Conservation (phyloP, 2,329 filamentous ascomycete species). For the Albophoma yamanashiensis region DNA sequence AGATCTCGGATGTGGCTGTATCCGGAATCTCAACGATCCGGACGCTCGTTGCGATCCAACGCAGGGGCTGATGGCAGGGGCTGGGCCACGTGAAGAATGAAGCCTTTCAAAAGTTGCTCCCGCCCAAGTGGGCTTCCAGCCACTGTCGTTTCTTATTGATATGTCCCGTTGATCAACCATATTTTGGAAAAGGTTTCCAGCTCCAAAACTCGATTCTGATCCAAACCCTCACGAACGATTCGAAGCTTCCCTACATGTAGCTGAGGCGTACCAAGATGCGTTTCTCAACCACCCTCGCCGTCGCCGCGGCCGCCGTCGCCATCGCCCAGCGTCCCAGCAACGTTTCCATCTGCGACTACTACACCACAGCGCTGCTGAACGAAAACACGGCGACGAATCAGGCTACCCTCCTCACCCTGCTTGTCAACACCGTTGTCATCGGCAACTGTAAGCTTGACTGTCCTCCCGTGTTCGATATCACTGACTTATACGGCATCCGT, state of each 20-base stretch:
- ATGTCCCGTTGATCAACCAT: not conserved
- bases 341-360: slow-evolving; percentile 51
- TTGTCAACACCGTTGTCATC: slow-evolving; percentile 54
- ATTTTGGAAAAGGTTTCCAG: not conserved
- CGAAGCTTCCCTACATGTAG: not conserved
- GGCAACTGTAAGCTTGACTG: slow-evolving; percentile 37
- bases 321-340: slow-evolving; percentile 35
- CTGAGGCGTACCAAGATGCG: not conserved
- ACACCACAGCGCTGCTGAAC: slow-evolving; percentile 47
- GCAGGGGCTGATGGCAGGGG: not conserved
- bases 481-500: not conserved
- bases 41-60: not conserved
- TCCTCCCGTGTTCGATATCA: not conserved
- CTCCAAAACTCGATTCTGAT: too few species aligned
- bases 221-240: not conserved
- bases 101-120: not conserved
- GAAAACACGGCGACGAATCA: slow-evolving; percentile 51
- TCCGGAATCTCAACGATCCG: not conserved
- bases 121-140: not conserved
- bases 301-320: slow-evolving; percentile 9
- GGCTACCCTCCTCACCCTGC: slow-evolving; percentile 39
- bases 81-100: not conserved
- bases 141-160: not conserved
- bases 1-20: not conserved
- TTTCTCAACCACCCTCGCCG: slow-evolving; percentile 5